Evolutionary conservation across 306 rosid species (phyloP).

Genomic region (Comarum palustre): DNA sequence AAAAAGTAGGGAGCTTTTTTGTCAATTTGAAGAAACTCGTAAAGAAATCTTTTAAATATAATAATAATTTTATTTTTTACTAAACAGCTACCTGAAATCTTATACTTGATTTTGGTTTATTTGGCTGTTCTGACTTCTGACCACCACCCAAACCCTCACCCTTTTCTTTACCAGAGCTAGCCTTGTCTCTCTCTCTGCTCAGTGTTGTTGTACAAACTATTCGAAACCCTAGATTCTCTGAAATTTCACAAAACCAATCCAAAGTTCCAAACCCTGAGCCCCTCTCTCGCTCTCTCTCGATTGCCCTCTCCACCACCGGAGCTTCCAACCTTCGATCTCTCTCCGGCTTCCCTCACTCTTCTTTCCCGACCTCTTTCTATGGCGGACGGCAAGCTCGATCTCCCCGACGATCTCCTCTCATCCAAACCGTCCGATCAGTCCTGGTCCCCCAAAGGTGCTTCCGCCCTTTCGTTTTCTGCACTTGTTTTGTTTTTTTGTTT

Average conservation of each 20-base stretch:
- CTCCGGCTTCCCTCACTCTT: slow-evolving; percentile 7
- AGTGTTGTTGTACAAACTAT: slow-evolving; percentile 26
- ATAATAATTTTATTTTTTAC: background rate
- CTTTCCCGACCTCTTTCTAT: slow-evolving; percentile 9
- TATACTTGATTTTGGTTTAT: slow-evolving; percentile 37
- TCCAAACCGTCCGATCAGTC: slow-evolving; percentile 47
- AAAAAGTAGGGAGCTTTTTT: background rate
- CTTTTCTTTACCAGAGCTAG: background rate
- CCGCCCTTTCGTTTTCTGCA: background rate
- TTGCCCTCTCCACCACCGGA: background rate
- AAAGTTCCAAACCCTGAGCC: background rate
- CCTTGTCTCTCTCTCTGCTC: slow-evolving; percentile 12
- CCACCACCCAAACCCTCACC: slow-evolving; percentile 44
- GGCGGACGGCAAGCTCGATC: slow-evolving; percentile 59
- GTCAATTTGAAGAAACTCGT: background rate
- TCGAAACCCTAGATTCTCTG: slow-evolving; percentile 46
- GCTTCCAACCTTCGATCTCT: slow-evolving; percentile 19
- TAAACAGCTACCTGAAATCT: slow-evolving; percentile 21
- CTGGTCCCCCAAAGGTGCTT: slow-evolving; percentile 46
- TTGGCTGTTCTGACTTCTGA: slow-evolving; percentile 51
- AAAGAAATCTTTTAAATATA: background rate
- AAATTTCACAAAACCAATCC: slow-evolving; percentile 5
- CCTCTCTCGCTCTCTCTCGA: background rate
- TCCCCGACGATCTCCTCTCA: slow-evolving; percentile 47
- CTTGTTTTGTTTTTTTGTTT: background rate